Percentiles rank a stretch among this genome's conserved stretches.
Evolutionary conservation across 2,329 filamentous ascomycete species (phyloP).

Genomic region (Alternaria arbusti): DNA sequence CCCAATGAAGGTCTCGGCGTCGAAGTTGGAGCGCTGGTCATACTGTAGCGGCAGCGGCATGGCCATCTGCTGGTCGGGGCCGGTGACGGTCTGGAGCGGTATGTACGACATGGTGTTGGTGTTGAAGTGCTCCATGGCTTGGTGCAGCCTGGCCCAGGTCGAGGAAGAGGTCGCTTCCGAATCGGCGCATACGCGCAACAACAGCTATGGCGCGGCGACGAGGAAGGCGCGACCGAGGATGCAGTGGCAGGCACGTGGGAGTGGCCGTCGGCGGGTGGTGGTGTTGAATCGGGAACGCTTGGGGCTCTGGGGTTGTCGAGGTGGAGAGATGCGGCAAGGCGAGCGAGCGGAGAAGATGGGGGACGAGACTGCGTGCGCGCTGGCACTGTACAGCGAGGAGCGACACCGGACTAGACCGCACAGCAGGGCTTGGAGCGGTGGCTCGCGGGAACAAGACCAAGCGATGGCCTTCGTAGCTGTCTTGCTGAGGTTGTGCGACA

Average conservation of each 20-base stretch:
- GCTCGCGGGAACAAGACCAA: constrained; percentile 22
- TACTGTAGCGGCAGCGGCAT: constrained; percentile 57
- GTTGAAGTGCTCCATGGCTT: constrained; percentile 63
- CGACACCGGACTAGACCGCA: not conserved
- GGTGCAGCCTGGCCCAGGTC: constrained; percentile 29
- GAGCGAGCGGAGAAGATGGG: constrained; percentile 9
- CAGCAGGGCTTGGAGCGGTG: not conserved
- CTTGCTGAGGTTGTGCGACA: constrained; percentile 44
- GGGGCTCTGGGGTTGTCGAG: constrained; percentile 15
- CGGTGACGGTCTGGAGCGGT: constrained; percentile 60
- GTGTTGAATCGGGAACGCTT: constrained; percentile 4
- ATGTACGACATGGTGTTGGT: constrained; percentile 68
- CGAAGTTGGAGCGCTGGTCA: constrained; percentile 66
- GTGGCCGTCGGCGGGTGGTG: constrained; percentile 12
- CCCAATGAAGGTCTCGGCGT: constrained; percentile 67
- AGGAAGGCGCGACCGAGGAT: constrained; percentile 3
- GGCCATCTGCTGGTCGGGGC: constrained; percentile 45
- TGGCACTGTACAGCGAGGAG: not conserved
- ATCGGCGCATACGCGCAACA: constrained; percentile 41
- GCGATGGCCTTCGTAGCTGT: constrained; percentile 26
- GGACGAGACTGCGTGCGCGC: not conserved
- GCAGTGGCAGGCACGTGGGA: constrained; percentile 2
- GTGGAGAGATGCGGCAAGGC: constrained; percentile 15
- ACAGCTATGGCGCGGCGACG: constrained; percentile 6
- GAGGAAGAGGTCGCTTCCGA: constrained; percentile 17